phyloP scores from a whole-genome alignment of 2,329 filamentous ascomycete genomes.

The Nannizzia gypsea region DNA sequence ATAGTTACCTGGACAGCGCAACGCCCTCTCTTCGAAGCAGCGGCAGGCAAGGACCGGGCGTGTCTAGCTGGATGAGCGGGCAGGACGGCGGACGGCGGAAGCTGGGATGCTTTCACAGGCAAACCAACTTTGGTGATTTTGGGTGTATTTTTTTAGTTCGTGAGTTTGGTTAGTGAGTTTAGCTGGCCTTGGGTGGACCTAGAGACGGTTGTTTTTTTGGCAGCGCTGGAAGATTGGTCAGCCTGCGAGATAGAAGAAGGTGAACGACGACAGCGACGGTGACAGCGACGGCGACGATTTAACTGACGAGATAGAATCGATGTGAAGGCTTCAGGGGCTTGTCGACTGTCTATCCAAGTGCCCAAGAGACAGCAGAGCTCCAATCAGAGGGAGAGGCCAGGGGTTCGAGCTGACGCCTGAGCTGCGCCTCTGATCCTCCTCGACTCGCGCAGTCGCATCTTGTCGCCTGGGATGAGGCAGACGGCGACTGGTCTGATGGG shows the following conservation, averaged over 20 bases:
- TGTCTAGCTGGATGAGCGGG: neutral
- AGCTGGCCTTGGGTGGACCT: neutral
- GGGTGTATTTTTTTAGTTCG: neutral
- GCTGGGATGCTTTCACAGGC: neutral
- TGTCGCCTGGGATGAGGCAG: conserved; percentile 1
- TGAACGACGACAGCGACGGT: neutral
- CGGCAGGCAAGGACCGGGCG: neutral
- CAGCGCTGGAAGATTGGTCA: too few species aligned
- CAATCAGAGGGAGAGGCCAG: neutral
- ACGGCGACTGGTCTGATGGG: neutral
- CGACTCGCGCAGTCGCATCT: neutral
- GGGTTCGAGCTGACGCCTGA: neutral
- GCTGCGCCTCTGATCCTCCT: neutral
- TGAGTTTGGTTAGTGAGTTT: too few species aligned
- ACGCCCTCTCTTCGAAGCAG: neutral
- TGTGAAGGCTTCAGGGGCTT: neutral
- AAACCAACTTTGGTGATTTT: neutral
- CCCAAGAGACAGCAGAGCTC: neutral
- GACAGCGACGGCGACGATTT: too few species aligned
- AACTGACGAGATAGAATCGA: neutral
- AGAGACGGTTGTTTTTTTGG: too few species aligned
- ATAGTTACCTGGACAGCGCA: conserved; percentile 1
- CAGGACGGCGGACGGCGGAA: neutral
- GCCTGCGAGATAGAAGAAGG: too few species aligned
- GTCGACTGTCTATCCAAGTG: neutral